Conservation (phyloP, 176 grass and related monocot species). For the Neostapfia colusana region DNA sequence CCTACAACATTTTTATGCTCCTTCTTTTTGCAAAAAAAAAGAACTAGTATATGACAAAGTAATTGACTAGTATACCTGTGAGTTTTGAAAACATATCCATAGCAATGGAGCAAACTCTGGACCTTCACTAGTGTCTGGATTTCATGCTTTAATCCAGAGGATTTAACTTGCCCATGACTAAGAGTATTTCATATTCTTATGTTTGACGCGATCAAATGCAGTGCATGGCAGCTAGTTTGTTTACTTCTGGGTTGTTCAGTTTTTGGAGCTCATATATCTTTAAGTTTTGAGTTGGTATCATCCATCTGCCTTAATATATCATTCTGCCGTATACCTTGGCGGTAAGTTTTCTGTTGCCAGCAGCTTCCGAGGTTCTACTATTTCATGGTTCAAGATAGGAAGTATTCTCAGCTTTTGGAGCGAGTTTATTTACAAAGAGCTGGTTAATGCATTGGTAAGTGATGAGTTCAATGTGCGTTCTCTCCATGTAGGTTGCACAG, state of each 20-base stretch:
- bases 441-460: constrained; percentile 12
- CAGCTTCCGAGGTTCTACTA: neutral
- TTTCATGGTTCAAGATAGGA: neutral
- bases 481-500: constrained; percentile 26
- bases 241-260: neutral
- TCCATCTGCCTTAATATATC: neutral
- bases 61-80: neutral
- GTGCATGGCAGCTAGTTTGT: too few relatives aligned
- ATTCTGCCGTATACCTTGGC: neutral
- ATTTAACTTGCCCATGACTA: neutral
- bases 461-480: constrained; percentile 25
- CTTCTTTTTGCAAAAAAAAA: too few relatives aligned
- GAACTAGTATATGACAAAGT: neutral
- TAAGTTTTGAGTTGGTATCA: neutral
- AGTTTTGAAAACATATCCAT: neutral
- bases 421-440: neutral
- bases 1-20: neutral
- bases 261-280: too few relatives aligned
- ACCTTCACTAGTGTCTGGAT: neutral
- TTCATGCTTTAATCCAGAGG: neutral
- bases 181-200: constrained; percentile 12
- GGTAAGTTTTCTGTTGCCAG: neutral
- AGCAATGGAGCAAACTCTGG: neutral
- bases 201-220: neutral
- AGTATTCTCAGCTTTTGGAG: constrained; percentile 16